A percentile compares a stretch with the other conserved stretches of the same genome.
phyloP scores from a whole-genome alignment of 192 early-diverging fungal species.

The Rhizophagus clarus region DNA sequence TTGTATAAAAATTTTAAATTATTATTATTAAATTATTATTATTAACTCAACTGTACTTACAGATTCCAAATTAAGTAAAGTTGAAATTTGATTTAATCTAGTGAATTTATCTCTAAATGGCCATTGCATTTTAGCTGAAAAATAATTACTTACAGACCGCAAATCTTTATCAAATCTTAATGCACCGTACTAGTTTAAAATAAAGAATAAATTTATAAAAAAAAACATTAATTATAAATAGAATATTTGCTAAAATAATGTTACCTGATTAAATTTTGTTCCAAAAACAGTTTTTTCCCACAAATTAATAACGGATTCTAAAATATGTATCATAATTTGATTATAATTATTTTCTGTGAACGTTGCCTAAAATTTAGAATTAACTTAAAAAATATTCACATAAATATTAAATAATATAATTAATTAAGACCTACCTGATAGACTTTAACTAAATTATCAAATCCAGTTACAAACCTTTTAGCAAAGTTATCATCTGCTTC shows the following conservation, averaged over 20 bases:
- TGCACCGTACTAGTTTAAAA: slow-evolving; percentile 69
- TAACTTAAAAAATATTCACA: neutral
- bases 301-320: slow-evolving; percentile 75
- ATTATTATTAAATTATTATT: neutral
- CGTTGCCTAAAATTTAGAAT: slow-evolving; percentile 37
- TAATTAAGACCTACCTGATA: slow-evolving; percentile 54
- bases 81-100: slow-evolving; percentile 82
- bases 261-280: slow-evolving; percentile 85
- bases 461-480: slow-evolving; percentile 75
- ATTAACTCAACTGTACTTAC: slow-evolving; percentile 36
- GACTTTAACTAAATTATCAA: slow-evolving; percentile 57
- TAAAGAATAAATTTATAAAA: slow-evolving; percentile 3
- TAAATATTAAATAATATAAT: too few species aligned
- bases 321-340: slow-evolving; percentile 59
- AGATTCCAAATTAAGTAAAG: slow-evolving; percentile 77
- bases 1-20: neutral
- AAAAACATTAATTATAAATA: neutral
- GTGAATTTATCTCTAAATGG: slow-evolving; percentile 76
- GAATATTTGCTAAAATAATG: slow-evolving; percentile 3
- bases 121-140: slow-evolving; percentile 62
- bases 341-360: slow-evolving; percentile 74
- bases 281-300: slow-evolving; percentile 87
- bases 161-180: slow-evolving; percentile 94
- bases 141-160: slow-evolving; percentile 66
- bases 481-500: slow-evolving; percentile 81